phyloP scores from a whole-genome alignment of 1,284 basidiomycete species.

The Leccinum subrobustum region DNA sequence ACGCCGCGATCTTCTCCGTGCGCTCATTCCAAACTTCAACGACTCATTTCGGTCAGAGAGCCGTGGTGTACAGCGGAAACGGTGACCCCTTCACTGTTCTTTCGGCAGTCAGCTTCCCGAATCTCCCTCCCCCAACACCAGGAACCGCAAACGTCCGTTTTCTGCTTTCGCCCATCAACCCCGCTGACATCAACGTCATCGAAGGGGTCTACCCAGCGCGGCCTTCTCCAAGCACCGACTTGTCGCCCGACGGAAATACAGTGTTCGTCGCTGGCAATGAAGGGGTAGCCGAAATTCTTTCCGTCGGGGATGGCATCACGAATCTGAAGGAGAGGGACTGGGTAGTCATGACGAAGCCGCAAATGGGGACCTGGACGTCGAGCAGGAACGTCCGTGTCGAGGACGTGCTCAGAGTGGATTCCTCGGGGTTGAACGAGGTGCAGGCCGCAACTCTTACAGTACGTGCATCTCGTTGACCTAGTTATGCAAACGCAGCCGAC shows the following conservation, averaged over 20 bases:
- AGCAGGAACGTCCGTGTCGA: slow-evolving; percentile 49
- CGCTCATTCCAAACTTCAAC: slow-evolving; percentile 27
- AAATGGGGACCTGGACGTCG: slow-evolving; percentile 79
- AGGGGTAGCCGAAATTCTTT: slow-evolving; percentile 67
- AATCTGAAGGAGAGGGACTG: slow-evolving; percentile 61
- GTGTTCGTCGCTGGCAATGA: slow-evolving; percentile 78
- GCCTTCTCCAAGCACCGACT: slow-evolving; percentile 43
- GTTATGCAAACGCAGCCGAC: background rate
- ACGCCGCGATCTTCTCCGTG: background rate
- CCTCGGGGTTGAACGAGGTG: slow-evolving; percentile 50
- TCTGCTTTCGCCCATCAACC: slow-evolving; percentile 79
- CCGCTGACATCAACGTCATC: slow-evolving; percentile 78
- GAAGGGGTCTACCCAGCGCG: slow-evolving; percentile 80
- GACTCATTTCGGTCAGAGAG: slow-evolving; percentile 44
- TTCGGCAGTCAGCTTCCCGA: slow-evolving; percentile 48
- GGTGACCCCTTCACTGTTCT: slow-evolving; percentile 65
- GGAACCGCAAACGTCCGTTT: slow-evolving; percentile 65
- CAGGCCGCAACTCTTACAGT: slow-evolving; percentile 75
- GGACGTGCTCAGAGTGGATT: slow-evolving; percentile 65
- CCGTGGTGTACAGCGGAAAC: slow-evolving; percentile 59
- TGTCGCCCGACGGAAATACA: slow-evolving; percentile 36
- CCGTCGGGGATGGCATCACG: slow-evolving; percentile 53
- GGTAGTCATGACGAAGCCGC: slow-evolving; percentile 70
- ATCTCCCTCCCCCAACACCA: slow-evolving; percentile 51
- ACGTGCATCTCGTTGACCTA: slow-evolving; percentile 15